Conservation (phyloP, 2,329 filamentous ascomycete genomes). For the Penicillium sp. region DNA sequence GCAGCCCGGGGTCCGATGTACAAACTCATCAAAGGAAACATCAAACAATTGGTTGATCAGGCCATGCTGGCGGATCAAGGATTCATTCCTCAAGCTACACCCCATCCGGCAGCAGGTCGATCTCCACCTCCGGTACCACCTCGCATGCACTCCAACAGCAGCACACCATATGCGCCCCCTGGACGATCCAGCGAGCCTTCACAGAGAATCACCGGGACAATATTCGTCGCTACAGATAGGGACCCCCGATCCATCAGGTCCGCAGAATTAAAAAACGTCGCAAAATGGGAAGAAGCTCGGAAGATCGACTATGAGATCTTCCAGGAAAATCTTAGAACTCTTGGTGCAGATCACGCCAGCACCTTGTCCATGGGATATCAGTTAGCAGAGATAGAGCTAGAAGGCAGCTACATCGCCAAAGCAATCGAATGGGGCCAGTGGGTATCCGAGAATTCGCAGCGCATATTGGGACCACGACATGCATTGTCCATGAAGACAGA, state of each 20-base stretch:
- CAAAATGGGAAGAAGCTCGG: conserved; percentile 31
- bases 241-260: conserved; percentile 29
- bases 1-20: conserved; percentile 31
- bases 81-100: conserved; percentile 27
- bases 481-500: conserved; percentile 30
- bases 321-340: conserved; percentile 29
- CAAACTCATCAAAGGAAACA: conserved; percentile 33
- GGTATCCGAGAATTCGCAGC: conserved; percentile 29
- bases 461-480: conserved; percentile 28
- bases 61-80: conserved; percentile 31
- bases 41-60: conserved; percentile 35
- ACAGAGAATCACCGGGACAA: conserved; percentile 17
- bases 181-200: conserved; percentile 7
- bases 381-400: conserved; percentile 30
- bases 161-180: conserved; percentile 22
- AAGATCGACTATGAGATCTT: conserved; percentile 31
- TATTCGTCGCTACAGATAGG: conserved; percentile 25
- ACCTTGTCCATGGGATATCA: conserved; percentile 29
- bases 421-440: conserved; percentile 33
- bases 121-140: conserved; percentile 28
- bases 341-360: conserved; percentile 31
- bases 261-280: conserved; percentile 28
- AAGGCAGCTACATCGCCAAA: conserved; percentile 25
- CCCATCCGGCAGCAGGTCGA: conserved; percentile 6
- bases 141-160: conserved; percentile 31